These are phyloP conservation scores for Scutellaria minor DNA, from an alignment of 257 asterid genomes.

Conservation along the genomic window DNA sequence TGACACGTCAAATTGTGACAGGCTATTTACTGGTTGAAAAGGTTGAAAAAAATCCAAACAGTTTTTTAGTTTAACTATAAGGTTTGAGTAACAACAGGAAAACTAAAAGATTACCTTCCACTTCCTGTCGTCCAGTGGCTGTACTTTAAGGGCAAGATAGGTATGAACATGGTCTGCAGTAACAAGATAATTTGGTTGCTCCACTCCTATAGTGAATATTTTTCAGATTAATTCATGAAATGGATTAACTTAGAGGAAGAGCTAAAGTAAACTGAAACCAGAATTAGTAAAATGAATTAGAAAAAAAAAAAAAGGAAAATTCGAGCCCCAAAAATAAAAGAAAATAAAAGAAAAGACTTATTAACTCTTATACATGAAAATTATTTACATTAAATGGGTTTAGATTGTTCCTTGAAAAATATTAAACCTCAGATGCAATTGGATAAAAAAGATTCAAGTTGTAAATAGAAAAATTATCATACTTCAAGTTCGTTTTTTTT, in stretches of 20 bases:
- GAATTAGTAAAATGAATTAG: conserved; percentile 6
- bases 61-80: not conserved
- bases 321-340: no score
- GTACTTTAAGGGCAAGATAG: conserved; percentile 92
- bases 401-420: no score
- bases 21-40: no score
- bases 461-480: no score
- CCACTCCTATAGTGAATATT: conserved; percentile 69
- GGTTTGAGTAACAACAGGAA: conserved; percentile 18
- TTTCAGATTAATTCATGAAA: conserved; percentile 26
- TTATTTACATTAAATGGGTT: no score
- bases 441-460: no score
- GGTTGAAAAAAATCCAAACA: not conserved
- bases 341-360: no score
- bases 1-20: no score
- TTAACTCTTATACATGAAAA: no score
- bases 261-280: not conserved
- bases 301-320: no score
- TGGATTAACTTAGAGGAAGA: conserved; percentile 21
- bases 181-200: conserved; percentile 91
- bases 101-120: conserved; percentile 69
- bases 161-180: conserved; percentile 95
- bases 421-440: no score
- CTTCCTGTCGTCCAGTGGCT: conserved; percentile 92
- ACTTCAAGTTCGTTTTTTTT: no score